These are phyloP conservation scores for Sphenostylis stenocarpa DNA, from an alignment of 306 rosid genomes.

Conservation along the genomic window DNA sequence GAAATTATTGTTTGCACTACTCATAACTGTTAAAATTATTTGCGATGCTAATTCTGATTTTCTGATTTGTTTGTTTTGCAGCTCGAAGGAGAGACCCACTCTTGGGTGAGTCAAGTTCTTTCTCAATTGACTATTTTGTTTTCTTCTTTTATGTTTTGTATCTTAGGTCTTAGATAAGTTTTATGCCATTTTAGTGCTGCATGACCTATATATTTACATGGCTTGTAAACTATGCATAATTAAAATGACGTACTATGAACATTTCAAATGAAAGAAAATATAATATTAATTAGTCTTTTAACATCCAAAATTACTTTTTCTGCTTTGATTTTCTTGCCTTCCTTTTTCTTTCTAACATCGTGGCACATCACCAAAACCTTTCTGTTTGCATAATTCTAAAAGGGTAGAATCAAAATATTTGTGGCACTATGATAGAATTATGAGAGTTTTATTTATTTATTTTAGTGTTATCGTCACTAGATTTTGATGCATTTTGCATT, in stretches of 20 bases:
- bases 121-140: not conserved
- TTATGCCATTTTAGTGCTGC: not conserved
- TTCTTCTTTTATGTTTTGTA: not conserved
- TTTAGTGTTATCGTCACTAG: not conserved
- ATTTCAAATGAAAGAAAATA: not conserved
- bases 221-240: not conserved
- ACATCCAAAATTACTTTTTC: not conserved
- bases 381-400: not conserved
- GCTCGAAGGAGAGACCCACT: conserved; percentile 99
- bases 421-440: not conserved
- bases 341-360: not conserved
- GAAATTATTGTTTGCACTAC: not conserved
- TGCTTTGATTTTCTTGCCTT: not conserved
- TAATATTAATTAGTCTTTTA: not conserved
- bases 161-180: not conserved
- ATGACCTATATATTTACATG: not conserved
- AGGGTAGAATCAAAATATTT: not conserved
- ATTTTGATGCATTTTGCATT: not conserved
- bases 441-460: not conserved
- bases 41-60: conserved; percentile 2
- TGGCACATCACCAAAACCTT: not conserved
- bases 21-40: not conserved
- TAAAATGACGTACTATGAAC: not conserved
- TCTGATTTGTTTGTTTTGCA: conserved; percentile 47
- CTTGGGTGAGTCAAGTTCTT: conserved; percentile 66